Base-by-base conservation (phyloP, 1,139 yeast genomes). In the Diutina neorugosa region DNA sequence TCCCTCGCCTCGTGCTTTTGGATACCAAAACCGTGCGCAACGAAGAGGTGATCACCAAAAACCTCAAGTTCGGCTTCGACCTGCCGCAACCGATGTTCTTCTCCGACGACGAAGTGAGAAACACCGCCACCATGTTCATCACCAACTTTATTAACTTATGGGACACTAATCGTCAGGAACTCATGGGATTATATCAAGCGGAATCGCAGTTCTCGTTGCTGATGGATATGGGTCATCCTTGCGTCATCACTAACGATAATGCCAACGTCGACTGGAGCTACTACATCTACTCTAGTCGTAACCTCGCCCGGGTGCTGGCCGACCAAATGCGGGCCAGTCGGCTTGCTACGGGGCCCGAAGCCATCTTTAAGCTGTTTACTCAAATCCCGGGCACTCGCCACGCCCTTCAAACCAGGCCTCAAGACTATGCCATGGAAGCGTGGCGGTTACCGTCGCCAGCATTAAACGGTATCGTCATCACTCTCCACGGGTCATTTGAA, bases 171-270 rank as follows among this genome's bases (percentile, higher is more conserved):
- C 74, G 98, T 57, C 65, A 74, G 14, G 91, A 84, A 54, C 71
- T 93, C 52, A 65, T 85, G 66, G 77, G 78, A 44, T 71, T 93
- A 46, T 93, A 93, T 64, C 90, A 94, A 55, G 80, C 80, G 53
- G 86, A 85, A 61, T 89, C 97, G 0, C 90, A 86, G 62, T 91
- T 93, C 62, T 89, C 97, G 1, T 66, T 86, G 62, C 81, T 74
- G 62, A 76, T 77, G 37, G 84, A 80, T 61, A 65, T 80, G 7
- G 62, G 77, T 1, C 81, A 76, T 58, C 66, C 83, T 72, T 61
- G 78, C 74, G 54, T 81, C 70, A 64, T 74, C 73, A 60, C 64
- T 63, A 62, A 55, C 19, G 52, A 61, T 21, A 55, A 52, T 54
- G 44, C 52, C 56, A 31, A 55, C 59, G 66, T 75, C 2, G 77